These are phyloP conservation scores for Suillus sp. DNA, from an alignment of 768 basidiomycete species.

Conservation along the genomic window DNA sequence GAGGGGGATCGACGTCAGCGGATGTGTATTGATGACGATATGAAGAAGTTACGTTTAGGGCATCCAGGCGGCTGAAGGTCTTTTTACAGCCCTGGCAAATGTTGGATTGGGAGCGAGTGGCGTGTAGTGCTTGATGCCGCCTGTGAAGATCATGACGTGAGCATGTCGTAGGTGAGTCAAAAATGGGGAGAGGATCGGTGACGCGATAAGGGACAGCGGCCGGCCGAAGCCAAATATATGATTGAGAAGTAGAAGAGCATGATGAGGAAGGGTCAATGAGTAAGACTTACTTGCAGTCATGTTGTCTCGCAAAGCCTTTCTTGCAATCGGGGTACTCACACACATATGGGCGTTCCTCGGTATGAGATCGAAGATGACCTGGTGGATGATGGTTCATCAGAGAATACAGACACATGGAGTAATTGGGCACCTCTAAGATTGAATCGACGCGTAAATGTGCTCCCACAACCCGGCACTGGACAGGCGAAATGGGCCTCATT, in stretches of 20 bases:
- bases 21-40: slow-evolving; percentile 12
- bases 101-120: slow-evolving; percentile 80
- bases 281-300: slow-evolving; percentile 88
- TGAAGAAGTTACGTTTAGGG: slow-evolving; percentile 77
- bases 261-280: neutral
- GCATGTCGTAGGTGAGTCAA: slow-evolving; percentile 8
- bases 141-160: slow-evolving; percentile 37
- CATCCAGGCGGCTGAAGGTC: slow-evolving; percentile 92
- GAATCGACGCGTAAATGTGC: slow-evolving; percentile 94
- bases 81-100: slow-evolving; percentile 92
- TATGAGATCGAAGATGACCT: slow-evolving; percentile 95
- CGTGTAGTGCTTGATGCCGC: slow-evolving; percentile 89
- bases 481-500: slow-evolving; percentile 93
- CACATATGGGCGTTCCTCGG: slow-evolving; percentile 91
- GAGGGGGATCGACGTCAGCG: slow-evolving; percentile 24
- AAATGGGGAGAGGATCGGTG: neutral
- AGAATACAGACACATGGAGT: slow-evolving; percentile 10
- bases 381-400: slow-evolving; percentile 31
- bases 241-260: neutral
- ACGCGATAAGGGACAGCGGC: neutral
- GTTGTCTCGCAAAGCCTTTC: slow-evolving; percentile 93
- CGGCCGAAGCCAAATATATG: neutral
- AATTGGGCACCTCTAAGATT: slow-evolving; percentile 70
- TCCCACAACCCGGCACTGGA: slow-evolving; percentile 93
- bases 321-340: slow-evolving; percentile 94